Conservation (phyloP, 345 rosid species). For the Citrus medica region DNA sequence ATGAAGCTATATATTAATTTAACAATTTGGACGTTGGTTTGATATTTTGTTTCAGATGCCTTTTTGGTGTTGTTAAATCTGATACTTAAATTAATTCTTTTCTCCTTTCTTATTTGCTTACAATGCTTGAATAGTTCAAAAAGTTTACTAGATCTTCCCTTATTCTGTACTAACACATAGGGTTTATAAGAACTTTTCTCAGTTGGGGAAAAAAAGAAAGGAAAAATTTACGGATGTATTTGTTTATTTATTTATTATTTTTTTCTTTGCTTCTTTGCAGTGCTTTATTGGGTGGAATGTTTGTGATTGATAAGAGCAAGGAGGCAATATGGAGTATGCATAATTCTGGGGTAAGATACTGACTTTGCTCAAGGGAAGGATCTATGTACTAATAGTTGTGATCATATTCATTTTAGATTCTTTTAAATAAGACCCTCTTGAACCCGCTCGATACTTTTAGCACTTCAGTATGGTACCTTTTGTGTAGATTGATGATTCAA, state of each 20-base stretch:
- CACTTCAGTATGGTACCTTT: neutral
- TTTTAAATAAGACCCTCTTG: neutral
- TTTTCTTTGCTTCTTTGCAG: slow-evolving; percentile 22
- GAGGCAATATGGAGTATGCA: slow-evolving; percentile 53
- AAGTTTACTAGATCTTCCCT: neutral
- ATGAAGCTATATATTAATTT: neutral
- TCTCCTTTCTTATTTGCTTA: neutral
- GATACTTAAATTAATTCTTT: neutral
- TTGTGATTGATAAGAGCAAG: slow-evolving; percentile 37
- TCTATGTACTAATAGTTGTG: too few species aligned
- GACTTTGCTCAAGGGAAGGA: too few species aligned
- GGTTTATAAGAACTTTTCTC: neutral
- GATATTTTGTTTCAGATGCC: neutral
- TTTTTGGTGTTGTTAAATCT: neutral
- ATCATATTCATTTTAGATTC: neutral
- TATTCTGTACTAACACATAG: neutral
- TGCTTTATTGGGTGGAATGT: slow-evolving; percentile 42
- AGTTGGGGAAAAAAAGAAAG: neutral
- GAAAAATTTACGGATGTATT: neutral
- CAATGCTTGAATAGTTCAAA: neutral
- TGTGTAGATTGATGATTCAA: neutral
- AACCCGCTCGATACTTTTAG: neutral
- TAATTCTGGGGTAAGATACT: slow-evolving; percentile 63
- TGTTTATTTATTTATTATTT: neutral
- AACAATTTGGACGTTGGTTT: neutral